Evolutionary conservation across 805 yeast species (phyloP).

Genomic region (Suhomyces sp.): DNA sequence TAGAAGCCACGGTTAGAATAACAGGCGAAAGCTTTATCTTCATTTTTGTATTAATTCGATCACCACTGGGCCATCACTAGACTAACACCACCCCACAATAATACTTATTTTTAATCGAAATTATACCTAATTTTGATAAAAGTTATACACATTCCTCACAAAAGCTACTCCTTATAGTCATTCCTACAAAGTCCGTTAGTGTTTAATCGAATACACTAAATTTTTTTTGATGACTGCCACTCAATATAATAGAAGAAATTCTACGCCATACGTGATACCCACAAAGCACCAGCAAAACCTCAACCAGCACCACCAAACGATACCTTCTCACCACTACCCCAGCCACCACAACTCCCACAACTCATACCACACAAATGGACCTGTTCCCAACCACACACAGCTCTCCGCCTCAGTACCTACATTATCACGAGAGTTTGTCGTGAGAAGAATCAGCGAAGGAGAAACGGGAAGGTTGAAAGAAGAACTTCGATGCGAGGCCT

Average conservation of each 20-base stretch:
- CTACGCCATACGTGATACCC: constrained; percentile 31
- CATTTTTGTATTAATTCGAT: not conserved
- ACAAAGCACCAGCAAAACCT: constrained; percentile 19
- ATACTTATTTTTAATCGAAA: not conserved
- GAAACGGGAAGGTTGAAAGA: constrained; percentile 83
- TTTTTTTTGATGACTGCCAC: constrained; percentile 4
- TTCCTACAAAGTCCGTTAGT: not conserved
- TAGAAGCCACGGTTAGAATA: not conserved
- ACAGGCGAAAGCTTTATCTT: not conserved
- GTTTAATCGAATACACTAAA: not conserved
- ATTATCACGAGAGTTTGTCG: constrained; percentile 67
- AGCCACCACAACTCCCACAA: constrained; percentile 8
- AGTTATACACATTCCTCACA: not conserved
- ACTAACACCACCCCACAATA: not conserved
- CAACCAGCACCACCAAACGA: constrained; percentile 16
- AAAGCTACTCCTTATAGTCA: not conserved
- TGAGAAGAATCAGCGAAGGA: constrained; percentile 79
- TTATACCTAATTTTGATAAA: not conserved
- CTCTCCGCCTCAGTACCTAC: constrained; percentile 36
- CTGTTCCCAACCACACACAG: not conserved
- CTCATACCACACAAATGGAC: not conserved
- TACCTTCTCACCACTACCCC: constrained; percentile 25
- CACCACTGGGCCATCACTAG: not conserved
- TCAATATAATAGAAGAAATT: constrained; percentile 30
- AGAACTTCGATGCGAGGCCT: constrained; percentile 82